Base-by-base conservation (phyloP, 2,329 filamentous ascomycete species). In the Zasmidium cellare region DNA sequence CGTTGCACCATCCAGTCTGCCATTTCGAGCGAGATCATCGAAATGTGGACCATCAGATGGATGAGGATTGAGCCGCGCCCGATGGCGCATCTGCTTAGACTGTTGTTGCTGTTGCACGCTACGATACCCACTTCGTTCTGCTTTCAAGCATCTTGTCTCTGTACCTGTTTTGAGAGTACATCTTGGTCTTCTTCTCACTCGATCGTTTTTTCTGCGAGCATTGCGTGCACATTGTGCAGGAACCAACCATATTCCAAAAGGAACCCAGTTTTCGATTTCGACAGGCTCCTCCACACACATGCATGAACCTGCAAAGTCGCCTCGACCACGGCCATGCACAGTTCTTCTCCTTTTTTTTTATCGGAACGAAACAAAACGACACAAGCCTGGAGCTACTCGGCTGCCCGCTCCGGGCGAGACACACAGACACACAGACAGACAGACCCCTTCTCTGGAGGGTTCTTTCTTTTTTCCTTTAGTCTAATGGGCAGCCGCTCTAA, bases 401-500 rank as follows among this genome's bases (percentile, higher is more conserved):
- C 38, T 46, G 22, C 28, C 50, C 25, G n/a, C 25, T 22, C 45
- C 48, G 7, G 46, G 44, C 22, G 41, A 53, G 18, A 41, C 35
- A 41, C n/a, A 41, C 35, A 41, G 16, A 41, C 20, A n/a, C n/a
- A n/a, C n/a, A n/a, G n/a, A n/a, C n/a, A n/a, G n/a, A n/a, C n/a
- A n/a, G n/a, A n/a, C n/a, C n/a, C n/a, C n/a, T n/a, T n/a, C n/a
- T n/a, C n/a, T n/a, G n/a, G n/a, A n/a, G n/a, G n/a, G n/a, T n/a
- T n/a, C 22, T 38, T 14, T 46, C 22, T 54, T 20, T 52, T 11
- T 53, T 20, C 49, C 19, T 54, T 51, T 47, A 55, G 31, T 31
- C 35, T 56, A 56, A 56, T 53, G 49, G 57, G 55, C 57, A 59
- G 53, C 53, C 53, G 6, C 35, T 41, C 53, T 59, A 59, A 59